Percentiles rank a stretch among this genome's conserved stretches.
Conservation (phyloP, 2,329 filamentous ascomycete genomes). For the Pezizomycotina sp. region DNA sequence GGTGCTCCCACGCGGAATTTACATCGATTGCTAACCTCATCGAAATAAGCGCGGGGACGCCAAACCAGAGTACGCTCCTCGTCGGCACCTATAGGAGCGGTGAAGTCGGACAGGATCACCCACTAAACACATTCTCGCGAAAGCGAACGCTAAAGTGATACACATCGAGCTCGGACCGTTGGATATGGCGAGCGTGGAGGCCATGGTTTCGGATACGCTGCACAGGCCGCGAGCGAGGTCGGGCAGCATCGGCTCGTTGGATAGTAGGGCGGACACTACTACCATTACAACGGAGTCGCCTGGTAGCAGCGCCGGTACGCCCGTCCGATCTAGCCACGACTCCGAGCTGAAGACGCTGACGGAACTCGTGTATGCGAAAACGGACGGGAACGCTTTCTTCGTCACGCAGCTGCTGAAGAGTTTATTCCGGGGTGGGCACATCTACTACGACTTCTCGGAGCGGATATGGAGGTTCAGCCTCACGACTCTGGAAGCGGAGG, state of each 20-base stretch:
- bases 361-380: constrained; percentile 25
- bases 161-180: constrained; percentile 23
- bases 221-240: constrained; percentile 20
- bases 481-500: constrained; percentile 24
- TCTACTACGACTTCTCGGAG: constrained; percentile 24
- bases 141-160: constrained; percentile 20
- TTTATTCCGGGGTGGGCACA: constrained; percentile 24
- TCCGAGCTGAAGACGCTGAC: constrained; percentile 24
- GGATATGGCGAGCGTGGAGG: constrained; percentile 24
- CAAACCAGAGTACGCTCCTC: constrained; percentile 23
- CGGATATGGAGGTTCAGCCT: constrained; percentile 25
- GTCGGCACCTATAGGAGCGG: constrained; percentile 25
- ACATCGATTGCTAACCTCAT: constrained; percentile 24
- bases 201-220: constrained; percentile 25
- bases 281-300: no score
- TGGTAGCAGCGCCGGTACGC: not conserved
- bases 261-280: no score
- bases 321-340: constrained; percentile 21
- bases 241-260: no score
- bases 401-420: constrained; percentile 25
- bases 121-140: constrained; percentile 22
- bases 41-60: constrained; percentile 20
- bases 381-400: constrained; percentile 25
- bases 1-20: constrained; percentile 23
- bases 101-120: constrained; percentile 23